Percentiles rank a stretch among this genome's conserved stretches.
These are phyloP conservation scores for Citrus australasica DNA, from an alignment of 345 rosid species.

Conservation along the genomic window DNA sequence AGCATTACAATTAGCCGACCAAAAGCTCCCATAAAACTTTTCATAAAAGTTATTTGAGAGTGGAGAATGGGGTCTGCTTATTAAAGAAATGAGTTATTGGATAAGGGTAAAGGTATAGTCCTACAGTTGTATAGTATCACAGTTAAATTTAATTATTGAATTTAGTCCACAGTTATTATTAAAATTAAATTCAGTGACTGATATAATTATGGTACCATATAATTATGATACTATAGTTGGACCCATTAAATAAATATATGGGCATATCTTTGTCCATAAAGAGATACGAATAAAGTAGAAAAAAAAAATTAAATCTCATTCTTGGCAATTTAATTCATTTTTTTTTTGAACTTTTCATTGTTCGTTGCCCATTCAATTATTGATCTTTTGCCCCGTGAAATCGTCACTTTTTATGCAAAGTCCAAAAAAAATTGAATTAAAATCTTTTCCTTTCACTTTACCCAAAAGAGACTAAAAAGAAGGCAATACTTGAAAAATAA, in stretches of 20 bases:
- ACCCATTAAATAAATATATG: too few species aligned
- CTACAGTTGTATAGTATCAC: too few species aligned
- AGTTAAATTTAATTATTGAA: too few species aligned
- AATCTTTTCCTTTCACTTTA: conserved; percentile 3
- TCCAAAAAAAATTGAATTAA: background rate
- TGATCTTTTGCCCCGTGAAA: background rate
- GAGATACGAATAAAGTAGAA: background rate
- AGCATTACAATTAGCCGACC: background rate
- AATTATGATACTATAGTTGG: too few species aligned
- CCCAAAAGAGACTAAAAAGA: background rate
- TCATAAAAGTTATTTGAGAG: background rate
- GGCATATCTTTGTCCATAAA: too few species aligned
- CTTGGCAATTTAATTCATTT: background rate
- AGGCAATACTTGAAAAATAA: background rate
- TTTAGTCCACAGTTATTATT: too few species aligned
- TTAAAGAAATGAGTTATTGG: background rate
- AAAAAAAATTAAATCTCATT: background rate
- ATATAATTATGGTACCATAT: too few species aligned
- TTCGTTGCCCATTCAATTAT: background rate
- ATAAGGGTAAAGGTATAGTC: too few species aligned
- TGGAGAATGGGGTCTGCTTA: background rate
- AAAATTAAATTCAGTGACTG: too few species aligned
- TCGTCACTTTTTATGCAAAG: background rate
- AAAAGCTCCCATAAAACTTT: background rate
- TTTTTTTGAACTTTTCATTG: background rate